Percentiles rank a stretch among this genome's conserved stretches.
phyloP scores from a whole-genome alignment of 2,329 filamentous ascomycete genomes.

The Curvularia sp. region DNA sequence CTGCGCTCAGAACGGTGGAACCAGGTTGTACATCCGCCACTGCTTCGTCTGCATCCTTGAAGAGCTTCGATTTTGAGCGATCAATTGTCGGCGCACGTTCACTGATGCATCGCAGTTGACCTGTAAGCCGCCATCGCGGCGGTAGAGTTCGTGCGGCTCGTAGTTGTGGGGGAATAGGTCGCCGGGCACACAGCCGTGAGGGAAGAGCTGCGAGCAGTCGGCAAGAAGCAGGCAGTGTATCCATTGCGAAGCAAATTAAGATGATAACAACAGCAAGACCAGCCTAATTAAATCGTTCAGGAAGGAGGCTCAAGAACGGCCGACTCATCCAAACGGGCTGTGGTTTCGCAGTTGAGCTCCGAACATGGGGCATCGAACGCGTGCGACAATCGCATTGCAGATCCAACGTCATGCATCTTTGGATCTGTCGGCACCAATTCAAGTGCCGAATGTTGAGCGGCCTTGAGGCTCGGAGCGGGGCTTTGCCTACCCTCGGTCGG shows the following conservation, averaged over 20 bases:
- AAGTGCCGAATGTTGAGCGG: slow-evolving; percentile 12
- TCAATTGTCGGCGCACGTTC: slow-evolving; percentile 42
- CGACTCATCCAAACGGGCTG: slow-evolving; percentile 1
- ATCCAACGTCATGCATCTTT: slow-evolving; percentile 17
- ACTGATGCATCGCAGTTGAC: slow-evolving; percentile 36
- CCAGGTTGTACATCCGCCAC: slow-evolving; percentile 49
- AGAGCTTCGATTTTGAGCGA: slow-evolving; percentile 48
- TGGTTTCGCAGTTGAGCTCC: slow-evolving; percentile 7
- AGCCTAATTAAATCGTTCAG: slow-evolving; percentile 3
- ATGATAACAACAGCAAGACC: background rate
- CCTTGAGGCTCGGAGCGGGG: slow-evolving; percentile 10
- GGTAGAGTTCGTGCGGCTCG: slow-evolving; percentile 28
- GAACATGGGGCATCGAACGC: slow-evolving; percentile 10
- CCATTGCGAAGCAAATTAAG: slow-evolving; percentile 32
- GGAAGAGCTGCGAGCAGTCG: slow-evolving; percentile 41
- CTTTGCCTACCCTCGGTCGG: slow-evolving; percentile 6
- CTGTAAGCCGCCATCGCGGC: slow-evolving; percentile 33
- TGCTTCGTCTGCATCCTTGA: slow-evolving; percentile 48
- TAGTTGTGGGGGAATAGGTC: slow-evolving; percentile 39
- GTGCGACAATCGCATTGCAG: slow-evolving; percentile 7
- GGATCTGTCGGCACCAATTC: slow-evolving; percentile 12
- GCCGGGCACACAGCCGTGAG: slow-evolving; percentile 37
- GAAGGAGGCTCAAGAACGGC: slow-evolving; percentile 11
- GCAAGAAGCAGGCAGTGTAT: slow-evolving; percentile 38
- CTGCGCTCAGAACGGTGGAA: slow-evolving; percentile 49